phyloP scores from a whole-genome alignment of 164 flowering plant species.

The Tetracentron sinense region DNA sequence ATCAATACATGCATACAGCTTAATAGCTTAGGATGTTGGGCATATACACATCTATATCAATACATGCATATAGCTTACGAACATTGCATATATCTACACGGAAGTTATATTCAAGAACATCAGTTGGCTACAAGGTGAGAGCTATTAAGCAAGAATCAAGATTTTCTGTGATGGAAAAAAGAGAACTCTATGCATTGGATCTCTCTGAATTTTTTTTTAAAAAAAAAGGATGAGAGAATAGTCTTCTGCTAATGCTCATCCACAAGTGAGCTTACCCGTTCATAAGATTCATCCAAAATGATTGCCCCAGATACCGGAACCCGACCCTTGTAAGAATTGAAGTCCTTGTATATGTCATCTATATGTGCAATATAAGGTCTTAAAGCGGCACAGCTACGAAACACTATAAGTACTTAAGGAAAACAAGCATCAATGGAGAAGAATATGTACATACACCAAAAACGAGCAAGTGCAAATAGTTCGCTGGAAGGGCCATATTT shows the following conservation, averaged over 20 bases:
- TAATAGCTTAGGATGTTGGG: no score
- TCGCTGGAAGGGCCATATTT: no score
- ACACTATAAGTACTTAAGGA: slow-evolving; percentile 67
- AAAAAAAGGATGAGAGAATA: background rate
- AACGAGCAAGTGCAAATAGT: no score
- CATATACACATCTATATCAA: no score
- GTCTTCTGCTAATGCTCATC: background rate
- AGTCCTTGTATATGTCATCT: slow-evolving; percentile 94
- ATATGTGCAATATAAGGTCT: slow-evolving; percentile 89
- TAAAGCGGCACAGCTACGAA: slow-evolving; percentile 82
- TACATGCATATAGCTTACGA: no score
- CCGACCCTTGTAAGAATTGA: slow-evolving; percentile 91
- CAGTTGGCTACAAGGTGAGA: no score
- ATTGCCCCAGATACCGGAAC: slow-evolving; percentile 97
- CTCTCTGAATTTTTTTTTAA: background rate
- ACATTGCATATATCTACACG: no score
- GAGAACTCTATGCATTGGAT: background rate
- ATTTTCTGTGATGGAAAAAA: background rate
- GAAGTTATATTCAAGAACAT: no score
- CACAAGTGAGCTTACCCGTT: slow-evolving; percentile 53
- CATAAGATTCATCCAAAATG: slow-evolving; percentile 85
- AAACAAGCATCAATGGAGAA: slow-evolving; percentile 4
- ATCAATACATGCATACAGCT: no score
- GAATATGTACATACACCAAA: background rate
- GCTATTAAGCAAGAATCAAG: no score